Evolutionary conservation across 1,284 basidiomycete species (phyloP).

Genomic region (Apiotrichum mycotoxinovorans): DNA sequence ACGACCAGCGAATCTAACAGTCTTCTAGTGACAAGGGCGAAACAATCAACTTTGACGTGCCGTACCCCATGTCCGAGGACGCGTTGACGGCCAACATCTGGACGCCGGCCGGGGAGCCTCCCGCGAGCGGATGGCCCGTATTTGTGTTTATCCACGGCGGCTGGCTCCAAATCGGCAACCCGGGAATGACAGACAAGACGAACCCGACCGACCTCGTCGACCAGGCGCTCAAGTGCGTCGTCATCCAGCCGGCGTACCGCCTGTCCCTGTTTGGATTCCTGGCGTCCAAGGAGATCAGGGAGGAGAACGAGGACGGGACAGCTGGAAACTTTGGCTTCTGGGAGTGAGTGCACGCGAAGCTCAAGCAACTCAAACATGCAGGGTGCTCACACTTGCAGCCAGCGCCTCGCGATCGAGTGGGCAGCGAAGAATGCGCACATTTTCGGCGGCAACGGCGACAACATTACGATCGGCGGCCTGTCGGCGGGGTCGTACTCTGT

Average conservation of each 20-base stretch:
- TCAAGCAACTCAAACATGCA: too few relatives aligned
- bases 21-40: constrained; percentile 18
- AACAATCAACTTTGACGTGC: constrained; percentile 4
- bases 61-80: constrained; percentile 16
- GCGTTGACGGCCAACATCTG: constrained; percentile 26
- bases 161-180: constrained; percentile 29
- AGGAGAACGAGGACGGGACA: constrained; percentile 21
- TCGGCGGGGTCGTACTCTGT: constrained; percentile 41
- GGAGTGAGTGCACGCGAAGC: constrained; percentile 18
- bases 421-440: constrained; percentile 27
- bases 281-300: constrained; percentile 19
- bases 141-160: constrained; percentile 27
- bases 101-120: constrained; percentile 22
- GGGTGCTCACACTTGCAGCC: constrained; percentile 7
- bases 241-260: constrained; percentile 25
- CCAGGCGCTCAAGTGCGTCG: constrained; percentile 14
- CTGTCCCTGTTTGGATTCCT: constrained; percentile 26
- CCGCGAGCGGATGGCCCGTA: constrained; percentile 24
- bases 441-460: constrained; percentile 35
- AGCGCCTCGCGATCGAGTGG: constrained; percentile 34
- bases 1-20: neutral
- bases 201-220: constrained; percentile 16
- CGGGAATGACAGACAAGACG: constrained; percentile 25
- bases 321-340: constrained; percentile 31
- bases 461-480: constrained; percentile 40